Percentiles rank a stretch among this genome's conserved stretches.
phyloP scores from a whole-genome alignment of 805 yeast genomes.

The Wickerhamiella siamensis region DNA sequence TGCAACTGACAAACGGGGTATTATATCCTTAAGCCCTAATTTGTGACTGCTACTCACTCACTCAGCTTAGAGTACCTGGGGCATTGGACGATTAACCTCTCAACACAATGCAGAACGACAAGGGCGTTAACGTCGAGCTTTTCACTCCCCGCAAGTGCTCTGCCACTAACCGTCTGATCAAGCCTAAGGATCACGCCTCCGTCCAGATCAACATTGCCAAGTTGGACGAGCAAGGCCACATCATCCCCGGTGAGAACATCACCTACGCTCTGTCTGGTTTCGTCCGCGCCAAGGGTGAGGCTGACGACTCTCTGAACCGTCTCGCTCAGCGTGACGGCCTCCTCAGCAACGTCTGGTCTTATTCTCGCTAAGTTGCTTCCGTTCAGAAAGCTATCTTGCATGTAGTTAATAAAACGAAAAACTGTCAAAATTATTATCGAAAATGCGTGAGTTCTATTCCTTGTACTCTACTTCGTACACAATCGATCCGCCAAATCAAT shows the following conservation, averaged over 20 bases:
- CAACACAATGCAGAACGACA: constrained; percentile 94
- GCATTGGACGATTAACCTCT: background rate
- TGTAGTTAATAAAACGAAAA: background rate
- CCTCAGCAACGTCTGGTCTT: constrained; percentile 53
- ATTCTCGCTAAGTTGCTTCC: constrained; percentile 25
- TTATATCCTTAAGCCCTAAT: constrained; percentile 1
- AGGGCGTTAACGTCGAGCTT: constrained; percentile 98
- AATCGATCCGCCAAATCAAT: too few relatives aligned
- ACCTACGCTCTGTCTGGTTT: constrained; percentile 95
- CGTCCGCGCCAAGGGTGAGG: constrained; percentile 98
- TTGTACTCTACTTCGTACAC: too few relatives aligned
- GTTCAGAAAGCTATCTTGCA: background rate
- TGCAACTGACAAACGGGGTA: background rate
- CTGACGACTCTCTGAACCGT: constrained; percentile 98
- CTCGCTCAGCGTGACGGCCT: constrained; percentile 98
- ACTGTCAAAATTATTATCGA: background rate
- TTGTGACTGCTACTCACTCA: constrained; percentile 2
- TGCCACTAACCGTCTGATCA: constrained; percentile 99
- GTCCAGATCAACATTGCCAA: constrained; percentile 98
- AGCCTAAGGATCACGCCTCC: constrained; percentile 98
- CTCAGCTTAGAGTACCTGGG: background rate
- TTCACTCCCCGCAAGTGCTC: constrained; percentile 99
- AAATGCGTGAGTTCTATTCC: too few relatives aligned
- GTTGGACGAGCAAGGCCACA: constrained; percentile 94
- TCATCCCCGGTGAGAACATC: constrained; percentile 77